Base-by-base conservation (phyloP, 345 rosid species). In the Nephelium lappaceum region DNA sequence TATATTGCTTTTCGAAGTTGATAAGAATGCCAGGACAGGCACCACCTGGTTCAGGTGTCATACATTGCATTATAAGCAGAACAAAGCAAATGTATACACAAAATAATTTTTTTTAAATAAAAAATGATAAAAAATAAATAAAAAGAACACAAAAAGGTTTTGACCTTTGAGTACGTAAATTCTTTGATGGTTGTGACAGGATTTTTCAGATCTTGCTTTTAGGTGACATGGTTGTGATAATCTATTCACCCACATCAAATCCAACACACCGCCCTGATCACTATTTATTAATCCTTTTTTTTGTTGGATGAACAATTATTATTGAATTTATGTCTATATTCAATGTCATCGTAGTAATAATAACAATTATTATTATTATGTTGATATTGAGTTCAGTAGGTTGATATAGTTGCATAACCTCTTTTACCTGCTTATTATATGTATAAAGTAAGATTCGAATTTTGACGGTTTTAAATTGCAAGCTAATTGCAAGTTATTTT, bases 221-320 rank as follows among this genome's bases (percentile, higher is more conserved):
- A 43, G 67, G 79, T 47, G 80, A 47, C 74, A 75, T 70, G 0
- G 67, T 18, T 69, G 73, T 51, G 79, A 58, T 63, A 12, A 73
- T 68, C 64, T 68, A 67, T 68, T 78, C 84, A 62, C 8, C 67
- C 80, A 31, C 51, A n/a, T 82, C 77, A 60, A 45, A 39, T 79
- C 80, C 77, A 78, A 39, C 79, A 72, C 53, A 1, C 36, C 71
- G n/a, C 62, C 27, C 31, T 1, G 15, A 5, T 27, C 7, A 9
- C 74, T 47, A 41, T 41, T 55, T 53, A 69, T 71, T 70, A n/a
- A 10, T 57, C 19, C 51, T 75, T 6, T 27, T 61, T 24, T 6
- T 31, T 5, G 53, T 15, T 11, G 24, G 7, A 16, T 23, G 24
- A 10, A 18, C 16, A 6, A 21, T 61, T 7, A 49, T 14, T 15